Conservation (phyloP, 2,329 filamentous ascomycete species). For the Purpureocillium lavendulum region DNA sequence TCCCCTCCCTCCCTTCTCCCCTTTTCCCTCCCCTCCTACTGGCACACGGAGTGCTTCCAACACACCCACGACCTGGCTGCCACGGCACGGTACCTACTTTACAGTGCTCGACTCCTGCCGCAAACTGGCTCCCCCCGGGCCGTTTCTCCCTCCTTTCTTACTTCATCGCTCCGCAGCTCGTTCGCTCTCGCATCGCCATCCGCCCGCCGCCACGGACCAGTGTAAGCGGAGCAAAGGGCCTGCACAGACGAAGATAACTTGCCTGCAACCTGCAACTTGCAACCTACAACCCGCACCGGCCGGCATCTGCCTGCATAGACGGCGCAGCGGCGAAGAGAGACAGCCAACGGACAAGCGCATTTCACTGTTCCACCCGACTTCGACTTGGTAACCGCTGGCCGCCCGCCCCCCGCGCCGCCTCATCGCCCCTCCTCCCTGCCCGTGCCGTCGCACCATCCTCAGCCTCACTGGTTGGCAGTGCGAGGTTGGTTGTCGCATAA, state of each 20-base stretch:
- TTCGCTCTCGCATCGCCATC: too few species aligned
- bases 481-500: conserved; percentile 7
- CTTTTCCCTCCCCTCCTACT: background rate
- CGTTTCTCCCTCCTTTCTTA: conserved; percentile 1
- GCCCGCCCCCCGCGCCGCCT: conserved; percentile 1
- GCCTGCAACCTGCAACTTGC: too few species aligned
- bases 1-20: background rate
- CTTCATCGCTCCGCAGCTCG: conserved; percentile 2
- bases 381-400: background rate
- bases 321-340: background rate
- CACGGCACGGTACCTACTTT: too few species aligned
- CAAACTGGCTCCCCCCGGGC: background rate
- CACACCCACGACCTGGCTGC: background rate
- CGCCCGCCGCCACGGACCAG: too few species aligned
- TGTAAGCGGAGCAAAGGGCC: too few species aligned
- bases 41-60: background rate
- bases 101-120: too few species aligned
- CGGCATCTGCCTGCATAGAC: too few species aligned
- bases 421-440: conserved; percentile 1
- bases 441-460: conserved; percentile 15
- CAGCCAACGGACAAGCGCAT: background rate
- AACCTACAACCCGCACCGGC: too few species aligned
- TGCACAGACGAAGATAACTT: too few species aligned
- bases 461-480: conserved; percentile 15
- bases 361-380: too few species aligned